phyloP scores from a whole-genome alignment of 169 alveolate genomes.

The Eimeria zaria region DNA sequence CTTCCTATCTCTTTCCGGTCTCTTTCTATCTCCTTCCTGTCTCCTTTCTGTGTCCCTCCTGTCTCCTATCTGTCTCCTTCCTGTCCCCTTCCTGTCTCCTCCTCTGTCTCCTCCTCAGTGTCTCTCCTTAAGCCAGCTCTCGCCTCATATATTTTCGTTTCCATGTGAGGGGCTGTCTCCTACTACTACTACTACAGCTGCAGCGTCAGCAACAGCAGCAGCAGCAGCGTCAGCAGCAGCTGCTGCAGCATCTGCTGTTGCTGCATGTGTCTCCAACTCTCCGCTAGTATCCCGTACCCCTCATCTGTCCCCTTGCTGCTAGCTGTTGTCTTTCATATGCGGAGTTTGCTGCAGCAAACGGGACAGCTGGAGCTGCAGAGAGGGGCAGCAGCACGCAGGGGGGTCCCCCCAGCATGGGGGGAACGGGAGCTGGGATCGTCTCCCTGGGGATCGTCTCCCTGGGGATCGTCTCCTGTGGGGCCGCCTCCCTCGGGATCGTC shows the following conservation, averaged over 20 bases:
- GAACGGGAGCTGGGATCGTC: background rate
- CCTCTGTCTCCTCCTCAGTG: background rate
- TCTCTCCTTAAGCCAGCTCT: too few species aligned
- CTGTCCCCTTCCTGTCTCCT: background rate
- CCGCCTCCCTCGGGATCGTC: too few species aligned
- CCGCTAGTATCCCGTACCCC: background rate
- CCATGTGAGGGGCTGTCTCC: background rate
- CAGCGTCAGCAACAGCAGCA: background rate
- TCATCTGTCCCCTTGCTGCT: background rate
- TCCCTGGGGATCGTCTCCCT: background rate
- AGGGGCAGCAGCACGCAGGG: conserved; percentile 49
- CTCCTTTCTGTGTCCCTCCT: background rate
- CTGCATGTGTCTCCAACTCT: background rate
- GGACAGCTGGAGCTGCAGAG: background rate
- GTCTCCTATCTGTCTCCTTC: background rate
- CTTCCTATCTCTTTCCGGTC: background rate
- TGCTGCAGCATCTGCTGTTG: background rate
- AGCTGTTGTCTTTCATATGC: background rate
- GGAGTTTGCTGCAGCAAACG: background rate
- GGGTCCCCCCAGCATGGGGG: conserved; percentile 1
- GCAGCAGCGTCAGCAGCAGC: background rate
- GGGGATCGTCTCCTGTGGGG: background rate
- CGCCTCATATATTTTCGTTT: background rate
- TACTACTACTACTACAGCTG: background rate
- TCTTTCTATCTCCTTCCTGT: background rate